Evolutionary conservation across 345 rosid species (phyloP), one percentile per base, ranked within the genome.

Genomic region (Viola odorata): DNA sequence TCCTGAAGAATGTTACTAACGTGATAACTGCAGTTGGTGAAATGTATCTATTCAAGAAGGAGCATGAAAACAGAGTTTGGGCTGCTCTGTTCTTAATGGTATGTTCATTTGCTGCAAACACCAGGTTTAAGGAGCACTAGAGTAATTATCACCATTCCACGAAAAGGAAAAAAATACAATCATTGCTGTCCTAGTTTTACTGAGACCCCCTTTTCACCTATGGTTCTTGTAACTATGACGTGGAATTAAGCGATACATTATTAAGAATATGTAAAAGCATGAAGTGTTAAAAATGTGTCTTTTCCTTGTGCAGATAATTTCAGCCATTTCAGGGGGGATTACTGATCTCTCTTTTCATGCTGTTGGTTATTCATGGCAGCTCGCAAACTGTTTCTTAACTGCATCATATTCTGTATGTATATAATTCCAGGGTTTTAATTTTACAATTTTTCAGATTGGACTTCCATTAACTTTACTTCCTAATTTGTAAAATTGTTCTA

Each of bases 81-180:
- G 71, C 83, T 72, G 99, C 99, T 79, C 77, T 94, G 60, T 88
- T 90, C 79, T 78, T 94, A 77, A 94, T 94, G 99, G 99, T 94
- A 88, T 40, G 75, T 55, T 69, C 66, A 17, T 40, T 37, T 37
- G 37, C 50, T 69, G 56, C 15, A 8, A 44, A 60, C 17, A 40
- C 53, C n/a, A n/a, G 51, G 50, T 42, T 23, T 23, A 23, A 23
- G 32, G 32, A 23, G 32, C 1, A 23, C 1, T 23, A 23, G 1
- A 23, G 32, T 23, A 23, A 23, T 23, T 23, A 23, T 23, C 32
- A 23, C 2, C 32, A 0, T 23, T 2, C 32, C 32, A 23, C 32
- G 32, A 23, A 23, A 2, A 23, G 2, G 32, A 23, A 23, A 23
- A 23, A 23, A 23, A 23, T 23, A 2, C 32, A 23, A 23, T 23